Percentiles rank a stretch among this genome's conserved stretches.
These are phyloP conservation scores for Microbotryum silenes-acaulis DNA, from an alignment of 1,284 basidiomycete genomes.

Conservation along the genomic window DNA sequence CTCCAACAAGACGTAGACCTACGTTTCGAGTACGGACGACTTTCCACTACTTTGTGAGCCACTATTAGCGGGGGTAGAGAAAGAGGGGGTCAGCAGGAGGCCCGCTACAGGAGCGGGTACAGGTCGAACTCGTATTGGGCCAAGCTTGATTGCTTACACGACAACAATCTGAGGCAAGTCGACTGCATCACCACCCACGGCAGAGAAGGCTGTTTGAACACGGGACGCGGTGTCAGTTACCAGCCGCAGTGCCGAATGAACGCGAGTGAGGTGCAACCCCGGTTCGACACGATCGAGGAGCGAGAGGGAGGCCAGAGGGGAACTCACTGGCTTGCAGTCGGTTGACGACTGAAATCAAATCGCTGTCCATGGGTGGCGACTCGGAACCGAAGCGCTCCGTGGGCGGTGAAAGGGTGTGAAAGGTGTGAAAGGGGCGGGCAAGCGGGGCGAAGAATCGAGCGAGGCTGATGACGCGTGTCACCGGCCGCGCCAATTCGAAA, in stretches of 20 bases:
- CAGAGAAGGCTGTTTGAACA: conserved; percentile 43
- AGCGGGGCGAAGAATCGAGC: too few relatives aligned
- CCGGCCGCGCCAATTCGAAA: too few relatives aligned
- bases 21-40: conserved; percentile 51
- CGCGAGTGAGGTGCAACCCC: conserved; percentile 12
- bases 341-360: conserved; percentile 92
- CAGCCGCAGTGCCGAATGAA: not conserved
- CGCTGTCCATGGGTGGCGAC: conserved; percentile 62
- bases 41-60: conserved; percentile 50
- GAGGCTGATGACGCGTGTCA: too few relatives aligned
- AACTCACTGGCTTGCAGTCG: conserved; percentile 62
- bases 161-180: conserved; percentile 47
- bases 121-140: not conserved
- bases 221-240: not conserved
- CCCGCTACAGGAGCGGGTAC: conserved; percentile 26
- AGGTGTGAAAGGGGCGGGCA: too few relatives aligned
- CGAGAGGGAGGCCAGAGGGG: conserved; percentile 26
- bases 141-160: conserved; percentile 32
- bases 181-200: conserved; percentile 49
- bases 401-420: too few relatives aligned
- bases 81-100: conserved; percentile 38
- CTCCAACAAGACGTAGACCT: conserved; percentile 4
- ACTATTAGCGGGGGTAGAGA: conserved; percentile 21
- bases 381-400: too few relatives aligned
- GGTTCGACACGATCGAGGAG: not conserved